These are phyloP conservation scores for Pestalotiopsis sp. DNA, from an alignment of 2,329 filamentous ascomycete genomes.

Conservation along the genomic window DNA sequence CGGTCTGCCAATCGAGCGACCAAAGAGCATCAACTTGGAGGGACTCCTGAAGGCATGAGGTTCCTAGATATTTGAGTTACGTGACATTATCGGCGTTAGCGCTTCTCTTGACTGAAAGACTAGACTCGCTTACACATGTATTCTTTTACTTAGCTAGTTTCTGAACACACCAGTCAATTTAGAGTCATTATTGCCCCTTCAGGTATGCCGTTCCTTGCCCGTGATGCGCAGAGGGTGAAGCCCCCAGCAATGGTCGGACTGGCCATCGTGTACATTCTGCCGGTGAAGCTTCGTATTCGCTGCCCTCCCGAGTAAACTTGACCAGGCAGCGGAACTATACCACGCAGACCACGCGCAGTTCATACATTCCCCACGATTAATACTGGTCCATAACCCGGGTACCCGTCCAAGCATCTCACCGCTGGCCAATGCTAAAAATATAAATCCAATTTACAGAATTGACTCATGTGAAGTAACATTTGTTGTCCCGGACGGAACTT, in stretches of 20 bases:
- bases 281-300: background rate
- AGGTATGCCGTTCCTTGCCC: background rate
- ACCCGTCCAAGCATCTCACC: background rate
- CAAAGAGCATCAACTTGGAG: constrained; percentile 94
- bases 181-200: background rate
- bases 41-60: constrained; percentile 61
- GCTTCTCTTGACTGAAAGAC: background rate
- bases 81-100: background rate
- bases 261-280: background rate
- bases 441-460: background rate
- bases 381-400: background rate
- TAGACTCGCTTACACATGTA: background rate
- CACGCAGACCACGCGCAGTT: no score
- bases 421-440: background rate
- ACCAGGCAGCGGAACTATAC: no score
- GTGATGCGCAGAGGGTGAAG: background rate
- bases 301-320: no score
- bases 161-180: background rate
- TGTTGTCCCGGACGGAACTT: background rate
- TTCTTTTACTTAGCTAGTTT: background rate
- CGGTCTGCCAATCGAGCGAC: constrained; percentile 93
- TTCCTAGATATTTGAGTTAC: background rate
- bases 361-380: background rate
- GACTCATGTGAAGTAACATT: constrained; percentile 3
- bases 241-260: background rate